Evolutionary conservation across 2,329 filamentous ascomycete genomes (phyloP).

Genomic region (Sphaerulina vaccinii): DNA sequence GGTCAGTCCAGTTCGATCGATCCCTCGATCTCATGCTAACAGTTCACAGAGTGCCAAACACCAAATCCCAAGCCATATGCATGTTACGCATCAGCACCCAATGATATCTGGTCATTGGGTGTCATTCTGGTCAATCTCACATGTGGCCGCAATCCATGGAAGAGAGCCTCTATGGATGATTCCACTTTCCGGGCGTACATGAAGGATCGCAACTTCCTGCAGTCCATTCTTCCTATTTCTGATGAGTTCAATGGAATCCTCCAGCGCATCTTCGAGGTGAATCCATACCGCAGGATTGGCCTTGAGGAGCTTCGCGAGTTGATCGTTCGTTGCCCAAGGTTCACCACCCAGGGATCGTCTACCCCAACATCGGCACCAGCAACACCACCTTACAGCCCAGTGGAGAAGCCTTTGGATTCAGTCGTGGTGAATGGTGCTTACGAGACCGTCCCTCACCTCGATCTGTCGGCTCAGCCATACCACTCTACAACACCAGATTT

Average conservation of each 20-base stretch:
- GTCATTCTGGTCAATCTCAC: conserved; percentile 97
- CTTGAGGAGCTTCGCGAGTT: conserved; percentile 74
- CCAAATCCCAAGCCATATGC: conserved; percentile 66
- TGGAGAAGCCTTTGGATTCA: conserved; percentile 36
- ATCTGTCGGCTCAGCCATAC: conserved; percentile 34
- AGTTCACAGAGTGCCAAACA: conserved; percentile 78
- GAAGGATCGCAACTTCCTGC: conserved; percentile 80
- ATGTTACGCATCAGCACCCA: conserved; percentile 87
- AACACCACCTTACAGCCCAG: conserved; percentile 46
- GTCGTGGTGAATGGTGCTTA: conserved; percentile 17
- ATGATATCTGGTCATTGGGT: conserved; percentile 97
- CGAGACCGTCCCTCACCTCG: conserved; percentile 31
- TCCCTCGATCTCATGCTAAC: conserved; percentile 16
- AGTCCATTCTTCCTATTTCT: conserved; percentile 88
- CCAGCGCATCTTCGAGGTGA: conserved; percentile 80
- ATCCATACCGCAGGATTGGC: conserved; percentile 78
- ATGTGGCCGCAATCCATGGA: conserved; percentile 98
- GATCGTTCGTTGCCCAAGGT: conserved; percentile 72
- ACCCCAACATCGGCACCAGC: conserved; percentile 44
- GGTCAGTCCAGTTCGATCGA: conserved; percentile 56
- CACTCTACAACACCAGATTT: conserved; percentile 18
- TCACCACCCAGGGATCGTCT: conserved; percentile 62
- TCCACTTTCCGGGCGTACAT: conserved; percentile 91
- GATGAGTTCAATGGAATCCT: conserved; percentile 86
- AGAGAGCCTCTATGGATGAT: conserved; percentile 89